These are phyloP conservation scores for Populus euphratica DNA, from an alignment of 345 rosid genomes.

Conservation along the genomic window DNA sequence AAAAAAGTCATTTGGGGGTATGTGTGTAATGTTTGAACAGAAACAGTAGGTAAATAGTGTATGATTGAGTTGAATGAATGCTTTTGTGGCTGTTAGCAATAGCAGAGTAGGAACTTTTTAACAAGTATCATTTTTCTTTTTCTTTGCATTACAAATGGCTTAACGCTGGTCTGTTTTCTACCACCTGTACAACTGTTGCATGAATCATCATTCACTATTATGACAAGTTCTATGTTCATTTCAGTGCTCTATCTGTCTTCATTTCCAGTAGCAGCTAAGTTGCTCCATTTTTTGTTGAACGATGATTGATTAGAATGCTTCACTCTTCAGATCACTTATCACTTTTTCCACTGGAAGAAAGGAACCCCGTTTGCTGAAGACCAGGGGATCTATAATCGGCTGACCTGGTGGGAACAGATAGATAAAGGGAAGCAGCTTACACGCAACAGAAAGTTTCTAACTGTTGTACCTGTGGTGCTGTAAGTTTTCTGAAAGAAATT, in stretches of 20 bases:
- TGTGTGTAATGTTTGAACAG: background rate
- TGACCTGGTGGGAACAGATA: constrained; percentile 99
- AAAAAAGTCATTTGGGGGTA: background rate
- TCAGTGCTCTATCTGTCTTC: background rate
- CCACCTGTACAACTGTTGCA: background rate
- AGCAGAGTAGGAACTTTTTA: background rate
- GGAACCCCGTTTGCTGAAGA: constrained; percentile 97
- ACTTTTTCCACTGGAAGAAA: constrained; percentile 97
- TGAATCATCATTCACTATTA: background rate
- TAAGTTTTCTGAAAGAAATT: constrained; percentile 35
- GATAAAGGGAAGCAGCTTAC: constrained; percentile 96
- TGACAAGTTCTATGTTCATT: background rate
- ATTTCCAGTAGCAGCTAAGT: constrained; percentile 6
- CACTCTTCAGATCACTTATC: constrained; percentile 71
- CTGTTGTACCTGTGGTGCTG: constrained; percentile 93
- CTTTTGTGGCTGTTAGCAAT: background rate
- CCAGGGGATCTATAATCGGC: constrained; percentile 89
- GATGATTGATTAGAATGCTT: constrained; percentile 11
- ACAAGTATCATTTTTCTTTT: background rate
- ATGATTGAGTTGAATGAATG: background rate
- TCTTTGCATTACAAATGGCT: background rate
- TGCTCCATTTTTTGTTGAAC: constrained; percentile 6
- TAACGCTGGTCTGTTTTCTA: background rate
- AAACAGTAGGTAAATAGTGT: background rate
- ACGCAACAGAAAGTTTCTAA: constrained; percentile 83